Percentiles rank a stretch among this genome's conserved stretches.
Conservation (phyloP, 768 basidiomycete genomes). For the Mycena pura region DNA sequence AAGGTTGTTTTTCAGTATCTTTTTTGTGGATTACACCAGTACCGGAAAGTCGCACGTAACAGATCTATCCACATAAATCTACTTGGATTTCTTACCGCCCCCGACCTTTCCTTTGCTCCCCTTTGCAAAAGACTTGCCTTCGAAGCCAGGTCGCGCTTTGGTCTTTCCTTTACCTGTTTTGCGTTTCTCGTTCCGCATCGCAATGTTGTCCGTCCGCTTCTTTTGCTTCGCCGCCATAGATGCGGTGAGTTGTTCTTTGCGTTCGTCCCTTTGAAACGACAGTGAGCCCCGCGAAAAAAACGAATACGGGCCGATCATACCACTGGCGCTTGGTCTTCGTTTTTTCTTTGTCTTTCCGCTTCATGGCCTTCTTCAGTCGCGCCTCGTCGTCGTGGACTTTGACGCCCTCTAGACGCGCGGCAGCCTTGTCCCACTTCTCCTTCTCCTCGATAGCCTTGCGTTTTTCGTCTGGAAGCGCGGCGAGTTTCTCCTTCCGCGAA, state of each 20-base stretch:
- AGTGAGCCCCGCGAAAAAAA: slow-evolving; percentile 1
- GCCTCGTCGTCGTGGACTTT: slow-evolving; percentile 90
- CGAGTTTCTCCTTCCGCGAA: slow-evolving; percentile 78
- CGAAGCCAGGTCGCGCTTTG: slow-evolving; percentile 84
- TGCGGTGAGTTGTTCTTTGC: slow-evolving; percentile 77
- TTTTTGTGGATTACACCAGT: no score
- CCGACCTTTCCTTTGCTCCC: slow-evolving; percentile 45
- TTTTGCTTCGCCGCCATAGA: slow-evolving; percentile 88
- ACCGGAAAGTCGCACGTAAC: neutral
- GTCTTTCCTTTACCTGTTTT: slow-evolving; percentile 54
- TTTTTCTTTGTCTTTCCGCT: slow-evolving; percentile 92
- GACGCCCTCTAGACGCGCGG: slow-evolving; percentile 84
- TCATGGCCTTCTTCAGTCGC: slow-evolving; percentile 90
- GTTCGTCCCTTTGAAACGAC: slow-evolving; percentile 68
- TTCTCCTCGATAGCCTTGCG: slow-evolving; percentile 80
- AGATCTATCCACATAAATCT: neutral
- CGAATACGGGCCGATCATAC: slow-evolving; percentile 50
- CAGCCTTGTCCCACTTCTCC: slow-evolving; percentile 91
- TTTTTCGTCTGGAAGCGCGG: slow-evolving; percentile 81
- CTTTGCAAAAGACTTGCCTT: slow-evolving; percentile 82
- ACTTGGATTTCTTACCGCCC: slow-evolving; percentile 38
- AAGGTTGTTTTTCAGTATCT: neutral
- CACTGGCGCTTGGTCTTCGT: slow-evolving; percentile 83
- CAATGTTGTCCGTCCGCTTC: slow-evolving; percentile 91
- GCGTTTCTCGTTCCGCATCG: slow-evolving; percentile 79